Evolutionary conservation across 495 filamentous ascomycete species (phyloP), one percentile per base, ranked within the genome.

Genomic region (Aspergillus olivimuriae): DNA sequence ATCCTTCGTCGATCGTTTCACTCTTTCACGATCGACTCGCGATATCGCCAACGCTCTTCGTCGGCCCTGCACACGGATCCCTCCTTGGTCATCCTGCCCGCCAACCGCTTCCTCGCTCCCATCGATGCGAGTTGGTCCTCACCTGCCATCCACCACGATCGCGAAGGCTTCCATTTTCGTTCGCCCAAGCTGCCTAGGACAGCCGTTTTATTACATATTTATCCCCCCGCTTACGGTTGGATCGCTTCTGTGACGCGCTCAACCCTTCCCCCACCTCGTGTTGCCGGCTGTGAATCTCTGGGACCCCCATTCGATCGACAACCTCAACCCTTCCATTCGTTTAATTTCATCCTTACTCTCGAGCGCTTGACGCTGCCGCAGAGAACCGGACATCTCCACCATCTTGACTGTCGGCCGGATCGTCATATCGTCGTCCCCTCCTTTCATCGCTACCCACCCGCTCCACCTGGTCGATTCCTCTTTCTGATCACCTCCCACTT

Each of bases 231-330:
- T 41, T 35, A 17, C 39, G n/a, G n/a, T 28, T 50, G 49, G 57
- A 51, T 61, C 62, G 66, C 66, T 52, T 68, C 66, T 65, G 66
- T 58, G 66, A 70, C 66, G 64, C 63, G 61, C 57, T 60, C 56
- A 53, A n/a, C n/a, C n/a, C n/a, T n/a, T 56, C 40, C 39, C 48
- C 60, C 55, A 58, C 54, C 57, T 17, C 45, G 47, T 46, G 54
- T 52, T 61, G 57, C 55, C 58, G 53, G 50, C 48, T 57, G 54
- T 51, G 52, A 48, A 38, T 19, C 46, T 41, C 55, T 44, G 42
- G 47, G 42, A 34, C 33, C n/a, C 42, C 32, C 52, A 43, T 42
- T 46, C 53, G 43, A 43, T 42, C 46, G 41, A 34, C 52, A 44
- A 53, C 55, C 50, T 51, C 55, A 49, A 46, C 54, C 39, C 51